Percentiles rank a stretch among this genome's conserved stretches.
Conservation (phyloP, 164 flowering plant species). For the Nymphaea thermarum region DNA sequence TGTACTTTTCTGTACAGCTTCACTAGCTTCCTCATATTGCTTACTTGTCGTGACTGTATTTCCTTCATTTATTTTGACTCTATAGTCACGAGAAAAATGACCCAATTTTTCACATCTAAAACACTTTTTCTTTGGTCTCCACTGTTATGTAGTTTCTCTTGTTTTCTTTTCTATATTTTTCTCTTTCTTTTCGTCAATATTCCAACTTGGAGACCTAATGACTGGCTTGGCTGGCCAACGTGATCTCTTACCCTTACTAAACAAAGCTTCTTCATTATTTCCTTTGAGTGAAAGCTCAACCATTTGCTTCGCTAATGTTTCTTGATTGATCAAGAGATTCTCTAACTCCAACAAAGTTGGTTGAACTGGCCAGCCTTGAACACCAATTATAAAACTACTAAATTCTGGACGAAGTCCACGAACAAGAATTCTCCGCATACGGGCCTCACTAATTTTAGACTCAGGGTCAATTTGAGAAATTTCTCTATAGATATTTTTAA, state of each 20-base stretch:
- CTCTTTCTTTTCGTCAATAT: not conserved
- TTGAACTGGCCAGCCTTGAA: constrained; percentile 10
- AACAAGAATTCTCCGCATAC: constrained; percentile 2
- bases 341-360: constrained; percentile 10
- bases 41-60: not conserved
- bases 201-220: not conserved
- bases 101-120: not conserved
- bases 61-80: not conserved
- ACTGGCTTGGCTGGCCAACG: not conserved
- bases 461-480: constrained; percentile 11
- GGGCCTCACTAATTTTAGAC: constrained; percentile 2
- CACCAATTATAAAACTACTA: constrained; percentile 5
- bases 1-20: not conserved
- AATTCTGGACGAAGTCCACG: constrained; percentile 3
- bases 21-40: not conserved
- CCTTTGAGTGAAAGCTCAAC: not conserved
- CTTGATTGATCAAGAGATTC: constrained; percentile 7
- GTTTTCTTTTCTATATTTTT: too few relatives aligned
- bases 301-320: constrained; percentile 8
- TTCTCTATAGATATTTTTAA: constrained; percentile 1
- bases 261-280: not conserved
- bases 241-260: not conserved
- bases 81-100: not conserved
- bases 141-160: not conserved
- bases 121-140: not conserved